These are phyloP conservation scores for Microcera coccophila DNA, from an alignment of 2,329 filamentous ascomycete species.

Conservation along the genomic window DNA sequence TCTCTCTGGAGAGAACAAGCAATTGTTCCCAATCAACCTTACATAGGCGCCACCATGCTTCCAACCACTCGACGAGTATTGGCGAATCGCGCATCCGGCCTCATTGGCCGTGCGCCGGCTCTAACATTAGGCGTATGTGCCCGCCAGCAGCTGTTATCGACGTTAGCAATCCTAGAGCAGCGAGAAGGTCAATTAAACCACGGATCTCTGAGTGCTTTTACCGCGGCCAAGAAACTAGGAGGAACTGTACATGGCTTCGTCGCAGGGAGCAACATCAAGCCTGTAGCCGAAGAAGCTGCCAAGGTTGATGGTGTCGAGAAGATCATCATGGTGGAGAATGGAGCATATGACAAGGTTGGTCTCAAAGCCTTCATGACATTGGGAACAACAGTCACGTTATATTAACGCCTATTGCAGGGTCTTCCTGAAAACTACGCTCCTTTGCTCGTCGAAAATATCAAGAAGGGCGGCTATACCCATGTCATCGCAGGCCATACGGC, in stretches of 20 bases:
- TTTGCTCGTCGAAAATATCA: slow-evolving; percentile 91
- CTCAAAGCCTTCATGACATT: background rate
- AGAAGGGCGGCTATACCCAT: slow-evolving; percentile 90
- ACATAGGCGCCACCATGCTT: slow-evolving; percentile 28
- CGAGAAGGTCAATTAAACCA: slow-evolving; percentile 80
- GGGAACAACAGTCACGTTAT: background rate
- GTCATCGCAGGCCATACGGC: slow-evolving; percentile 87
- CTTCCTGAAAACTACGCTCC: slow-evolving; percentile 94
- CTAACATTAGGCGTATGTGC: slow-evolving; percentile 29
- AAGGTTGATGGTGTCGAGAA: slow-evolving; percentile 91
- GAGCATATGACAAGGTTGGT: slow-evolving; percentile 81
- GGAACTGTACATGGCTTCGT: slow-evolving; percentile 83
- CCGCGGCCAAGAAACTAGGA: slow-evolving; percentile 81
- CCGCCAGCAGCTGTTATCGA: slow-evolving; percentile 64
- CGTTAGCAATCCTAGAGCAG: slow-evolving; percentile 89
- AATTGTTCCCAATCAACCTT: slow-evolving; percentile 13
- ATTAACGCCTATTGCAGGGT: slow-evolving; percentile 50
- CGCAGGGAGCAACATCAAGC: slow-evolving; percentile 73
- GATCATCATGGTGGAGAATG: slow-evolving; percentile 83
- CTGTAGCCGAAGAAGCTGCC: slow-evolving; percentile 75
- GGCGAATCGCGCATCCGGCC: slow-evolving; percentile 23
- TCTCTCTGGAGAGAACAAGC: slow-evolving; percentile 4
- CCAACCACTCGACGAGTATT: slow-evolving; percentile 28
- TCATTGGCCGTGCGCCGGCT: slow-evolving; percentile 25
- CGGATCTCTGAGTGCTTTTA: slow-evolving; percentile 78